Conservation (phyloP, 306 rosid genomes). For the Prunus mira region DNA sequence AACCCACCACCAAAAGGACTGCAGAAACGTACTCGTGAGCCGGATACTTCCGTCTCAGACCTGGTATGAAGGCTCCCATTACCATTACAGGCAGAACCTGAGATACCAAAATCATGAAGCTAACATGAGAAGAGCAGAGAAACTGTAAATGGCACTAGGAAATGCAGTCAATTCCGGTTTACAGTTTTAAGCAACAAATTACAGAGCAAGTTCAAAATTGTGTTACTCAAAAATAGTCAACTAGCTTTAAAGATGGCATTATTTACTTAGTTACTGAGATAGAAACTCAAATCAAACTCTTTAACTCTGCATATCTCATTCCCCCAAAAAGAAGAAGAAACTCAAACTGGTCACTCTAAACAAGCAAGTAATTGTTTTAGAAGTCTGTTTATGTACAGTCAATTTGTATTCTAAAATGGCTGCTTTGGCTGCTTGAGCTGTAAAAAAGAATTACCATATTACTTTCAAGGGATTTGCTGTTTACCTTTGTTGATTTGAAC, state of each 20-base stretch:
- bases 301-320: background rate
- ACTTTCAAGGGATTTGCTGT: background rate
- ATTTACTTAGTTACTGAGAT: background rate
- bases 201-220: background rate
- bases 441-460: background rate
- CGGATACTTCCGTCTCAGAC: slow-evolving; percentile 86
- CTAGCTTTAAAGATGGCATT: background rate
- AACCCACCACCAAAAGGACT: slow-evolving; percentile 79
- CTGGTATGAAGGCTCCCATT: slow-evolving; percentile 98
- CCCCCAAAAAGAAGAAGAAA: background rate
- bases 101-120: slow-evolving; percentile 20
- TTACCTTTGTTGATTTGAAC: slow-evolving; percentile 98
- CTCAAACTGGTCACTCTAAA: background rate
- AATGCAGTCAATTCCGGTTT: background rate
- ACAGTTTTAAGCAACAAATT: background rate
- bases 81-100: slow-evolving; percentile 98
- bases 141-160: background rate
- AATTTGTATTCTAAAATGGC: background rate
- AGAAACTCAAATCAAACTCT: background rate
- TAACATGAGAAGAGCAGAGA: background rate
- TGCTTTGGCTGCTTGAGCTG: slow-evolving; percentile 1
- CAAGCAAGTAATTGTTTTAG: background rate
- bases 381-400: background rate
- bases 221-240: background rate
- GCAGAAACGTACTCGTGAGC: slow-evolving; percentile 84